phyloP scores from a whole-genome alignment of 306 rosid genomes.

The Senna siamea region DNA sequence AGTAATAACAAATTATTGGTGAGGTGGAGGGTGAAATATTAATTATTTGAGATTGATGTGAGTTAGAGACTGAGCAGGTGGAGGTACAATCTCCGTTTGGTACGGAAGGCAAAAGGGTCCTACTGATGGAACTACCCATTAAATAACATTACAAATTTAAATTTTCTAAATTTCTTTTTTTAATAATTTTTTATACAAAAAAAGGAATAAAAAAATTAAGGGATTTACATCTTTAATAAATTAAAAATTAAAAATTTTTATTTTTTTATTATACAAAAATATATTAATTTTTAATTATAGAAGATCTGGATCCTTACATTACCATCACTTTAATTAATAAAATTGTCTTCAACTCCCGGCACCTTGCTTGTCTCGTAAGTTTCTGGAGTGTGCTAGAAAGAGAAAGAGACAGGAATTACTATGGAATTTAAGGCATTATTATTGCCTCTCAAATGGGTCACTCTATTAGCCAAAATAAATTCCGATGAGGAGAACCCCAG shows the following conservation, averaged over 20 bases:
- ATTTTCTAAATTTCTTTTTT: too few relatives aligned
- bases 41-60: conserved; percentile 29
- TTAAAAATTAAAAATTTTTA: too few relatives aligned
- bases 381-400: conserved; percentile 6
- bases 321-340: not conserved
- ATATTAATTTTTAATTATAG: too few relatives aligned
- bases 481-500: not conserved
- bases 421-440: not conserved
- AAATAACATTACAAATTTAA: not conserved
- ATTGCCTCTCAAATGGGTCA: not conserved
- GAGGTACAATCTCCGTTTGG: conserved; percentile 18
- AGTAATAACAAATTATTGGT: not conserved
- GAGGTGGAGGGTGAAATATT: conserved; percentile 41
- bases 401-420: not conserved
- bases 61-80: conserved; percentile 9
- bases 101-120: conserved; percentile 22
- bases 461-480: not conserved
- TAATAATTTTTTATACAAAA: too few relatives aligned
- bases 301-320: too few relatives aligned
- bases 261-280: too few relatives aligned
- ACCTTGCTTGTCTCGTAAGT: not conserved
- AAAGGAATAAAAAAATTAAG: too few relatives aligned
- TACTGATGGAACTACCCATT: not conserved
- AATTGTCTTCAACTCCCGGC: not conserved
- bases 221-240: too few relatives aligned